Evolutionary conservation across 1,284 basidiomycete species (phyloP), one percentile per base, ranked within the genome.

Genomic region (Rhodotorula sp.): DNA sequence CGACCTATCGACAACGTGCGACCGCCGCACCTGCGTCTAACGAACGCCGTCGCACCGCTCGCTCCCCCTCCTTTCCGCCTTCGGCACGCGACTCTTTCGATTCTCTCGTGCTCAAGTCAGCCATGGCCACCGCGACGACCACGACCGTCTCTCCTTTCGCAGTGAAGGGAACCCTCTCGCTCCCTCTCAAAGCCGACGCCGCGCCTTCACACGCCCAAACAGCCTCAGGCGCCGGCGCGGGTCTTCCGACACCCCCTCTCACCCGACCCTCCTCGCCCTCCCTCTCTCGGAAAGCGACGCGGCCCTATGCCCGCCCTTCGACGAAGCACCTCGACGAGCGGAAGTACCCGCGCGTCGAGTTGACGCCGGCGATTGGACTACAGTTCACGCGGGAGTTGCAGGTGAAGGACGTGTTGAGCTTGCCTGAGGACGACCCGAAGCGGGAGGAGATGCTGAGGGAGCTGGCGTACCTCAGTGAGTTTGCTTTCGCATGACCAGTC

Each of bases 381-480:
- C 32, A 51, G 19, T 73, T 71, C 54, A 57, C 63, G 27, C 47
- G 49, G n/a, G 62, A 58, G 7, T 59, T 73, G 24, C 62, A 71
- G 64, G 24, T 73, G 22, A 51, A 48, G 29, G 63, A 73, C 29
- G 39, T 71, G 7, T 60, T 73, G 47, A 32, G 51, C 27, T 27
- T 70, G 20, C 60, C 62, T 9, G 69, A 71, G 7, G 66, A 52
- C 52, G 64, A 71, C 29, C 27, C 39, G 48, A 44, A 53, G 27
- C 61, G 65, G 56, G 53, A 54, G n/a, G 72, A 55, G 4, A 44
- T 71, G 6, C 22, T 73, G 19, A 30, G 55, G 39, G 72, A 70
- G 34, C 44, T 73, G 24, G 68, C 72, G 11, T 73, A 73, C 49
- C 27, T 62, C 13, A 71, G 68, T 73, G 53, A 62, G 69, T 68